phyloP scores from a whole-genome alignment of 306 rosid species.

The Oemleria cerasiformis region DNA sequence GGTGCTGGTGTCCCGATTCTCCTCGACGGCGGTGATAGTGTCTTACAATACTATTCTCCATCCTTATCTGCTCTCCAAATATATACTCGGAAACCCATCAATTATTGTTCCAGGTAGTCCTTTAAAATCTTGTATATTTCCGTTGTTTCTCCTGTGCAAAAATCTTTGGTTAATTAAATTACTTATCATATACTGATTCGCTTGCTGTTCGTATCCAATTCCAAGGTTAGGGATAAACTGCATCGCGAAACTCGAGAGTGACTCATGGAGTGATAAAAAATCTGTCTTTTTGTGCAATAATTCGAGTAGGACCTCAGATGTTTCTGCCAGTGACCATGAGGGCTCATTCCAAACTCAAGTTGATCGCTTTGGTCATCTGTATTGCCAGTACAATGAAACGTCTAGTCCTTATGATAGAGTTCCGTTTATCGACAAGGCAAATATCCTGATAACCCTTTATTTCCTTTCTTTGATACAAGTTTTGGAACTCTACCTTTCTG shows the following conservation, averaged over 20 bases:
- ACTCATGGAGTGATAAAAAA: background rate
- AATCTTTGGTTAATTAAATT: background rate
- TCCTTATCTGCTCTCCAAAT: slow-evolving; percentile 33
- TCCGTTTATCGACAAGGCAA: slow-evolving; percentile 22
- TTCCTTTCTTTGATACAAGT: background rate
- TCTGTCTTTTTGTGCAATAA: too few species aligned
- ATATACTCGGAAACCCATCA: slow-evolving; percentile 2
- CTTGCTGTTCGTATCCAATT: background rate
- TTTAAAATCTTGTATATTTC: background rate
- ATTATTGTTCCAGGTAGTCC: slow-evolving; percentile 3
- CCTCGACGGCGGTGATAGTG: slow-evolving; percentile 19
- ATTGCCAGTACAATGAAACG: slow-evolving; percentile 27
- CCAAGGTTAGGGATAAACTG: background rate
- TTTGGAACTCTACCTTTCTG: background rate
- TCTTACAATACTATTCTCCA: slow-evolving; percentile 25
- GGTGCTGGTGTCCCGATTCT: slow-evolving; percentile 28
- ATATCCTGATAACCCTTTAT: background rate
- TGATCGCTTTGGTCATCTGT: slow-evolving; percentile 20
- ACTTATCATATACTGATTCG: background rate
- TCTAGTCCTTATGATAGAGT: slow-evolving; percentile 19
- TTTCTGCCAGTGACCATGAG: slow-evolving; percentile 7
- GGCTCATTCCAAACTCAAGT: background rate
- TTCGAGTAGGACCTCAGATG: slow-evolving; percentile 10
- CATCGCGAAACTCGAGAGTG: slow-evolving; percentile 11
- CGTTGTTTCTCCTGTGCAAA: background rate